Base-by-base conservation (phyloP, 495 filamentous ascomycete species). In the Penicillium subrubescens region DNA sequence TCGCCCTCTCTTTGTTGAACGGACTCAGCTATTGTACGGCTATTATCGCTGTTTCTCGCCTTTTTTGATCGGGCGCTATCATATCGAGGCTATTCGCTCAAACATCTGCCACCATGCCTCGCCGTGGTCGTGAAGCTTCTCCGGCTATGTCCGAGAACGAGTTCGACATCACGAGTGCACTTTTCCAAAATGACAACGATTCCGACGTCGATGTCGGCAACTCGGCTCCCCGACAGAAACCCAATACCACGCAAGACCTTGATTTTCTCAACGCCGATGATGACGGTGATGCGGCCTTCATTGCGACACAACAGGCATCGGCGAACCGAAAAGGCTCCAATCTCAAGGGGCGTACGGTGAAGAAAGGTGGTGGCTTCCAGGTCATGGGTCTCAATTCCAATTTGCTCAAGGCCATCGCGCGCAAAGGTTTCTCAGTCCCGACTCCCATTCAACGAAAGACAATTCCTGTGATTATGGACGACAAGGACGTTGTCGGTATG, bases 401-500 rank as follows among this genome's bases (percentile, higher is more conserved):
- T 52, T 81, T 99, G 15, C 80, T 98, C 33, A 92, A 93, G 70
- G 92, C 96, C 6, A 97, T 99, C 55, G 85, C 90, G 17, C 86
- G 90, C 64, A 98, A 97, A 77, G 95, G 95, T 31, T 99, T 96
- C 77, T 91, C 89, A 1, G 91, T 98, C 3, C 95, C 95, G 0
- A 99, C 95, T 5, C 95, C 95, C 0, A 98, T 99, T 74, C 95
- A 99, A 81, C 85, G 95, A 39, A 97, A 97, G 80, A 91, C 95
- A 10, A 95, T 99, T 51, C 95, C 95, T 5, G 82, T 98, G 59
- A 84, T 97, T 46, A 82, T 97, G 71, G 92, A 97, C 50, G 86
- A 90, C 59, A 87, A 90, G 68, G 94, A 99, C 82, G 92, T 99
- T 5, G 93, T 98, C 8, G 95, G 92, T 61, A 99, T 98, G 96